Conservation (phyloP, 208 protist genomes). For the Trypanosoma melophagium region DNA sequence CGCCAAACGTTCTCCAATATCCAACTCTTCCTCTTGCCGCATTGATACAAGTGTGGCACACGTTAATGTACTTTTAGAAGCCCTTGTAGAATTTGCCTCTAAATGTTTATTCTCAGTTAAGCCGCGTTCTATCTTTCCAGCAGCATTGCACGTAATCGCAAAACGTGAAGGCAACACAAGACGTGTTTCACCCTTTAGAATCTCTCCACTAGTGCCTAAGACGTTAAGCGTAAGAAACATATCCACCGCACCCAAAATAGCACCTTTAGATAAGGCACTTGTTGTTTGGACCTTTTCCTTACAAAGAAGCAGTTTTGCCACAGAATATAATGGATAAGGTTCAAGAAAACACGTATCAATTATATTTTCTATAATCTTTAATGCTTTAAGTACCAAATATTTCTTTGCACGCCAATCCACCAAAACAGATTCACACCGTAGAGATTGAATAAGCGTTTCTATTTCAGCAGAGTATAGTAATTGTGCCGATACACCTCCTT, state of each 20-base stretch:
- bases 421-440: constrained; percentile 25
- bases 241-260: constrained; percentile 22
- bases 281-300: constrained; percentile 2
- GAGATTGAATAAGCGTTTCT: constrained; percentile 41
- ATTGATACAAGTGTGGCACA: constrained; percentile 5
- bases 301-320: constrained; percentile 23
- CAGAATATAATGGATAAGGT: constrained; percentile 21
- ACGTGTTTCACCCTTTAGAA: constrained; percentile 15
- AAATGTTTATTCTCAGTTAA: constrained; percentile 3
- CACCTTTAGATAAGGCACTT: not conserved
- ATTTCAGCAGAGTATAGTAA: constrained; percentile 37
- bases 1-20: constrained; percentile 3
- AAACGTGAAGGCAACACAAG: constrained; percentile 23
- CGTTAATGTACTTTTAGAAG: not conserved
- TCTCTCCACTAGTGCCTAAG: constrained; percentile 6
- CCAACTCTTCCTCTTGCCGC: not conserved
- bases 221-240: constrained; percentile 15
- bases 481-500: constrained; percentile 25
- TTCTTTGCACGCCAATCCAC: constrained; percentile 11
- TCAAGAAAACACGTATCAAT: constrained; percentile 30
- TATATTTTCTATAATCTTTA: constrained; percentile 25
- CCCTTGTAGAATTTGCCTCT: too few species aligned
- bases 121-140: not conserved
- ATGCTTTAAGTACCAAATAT: constrained; percentile 18
- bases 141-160: constrained; percentile 9